phyloP scores from a whole-genome alignment of 108 stramenopile genomes.

The Pseudonitzschia multistriata region DNA sequence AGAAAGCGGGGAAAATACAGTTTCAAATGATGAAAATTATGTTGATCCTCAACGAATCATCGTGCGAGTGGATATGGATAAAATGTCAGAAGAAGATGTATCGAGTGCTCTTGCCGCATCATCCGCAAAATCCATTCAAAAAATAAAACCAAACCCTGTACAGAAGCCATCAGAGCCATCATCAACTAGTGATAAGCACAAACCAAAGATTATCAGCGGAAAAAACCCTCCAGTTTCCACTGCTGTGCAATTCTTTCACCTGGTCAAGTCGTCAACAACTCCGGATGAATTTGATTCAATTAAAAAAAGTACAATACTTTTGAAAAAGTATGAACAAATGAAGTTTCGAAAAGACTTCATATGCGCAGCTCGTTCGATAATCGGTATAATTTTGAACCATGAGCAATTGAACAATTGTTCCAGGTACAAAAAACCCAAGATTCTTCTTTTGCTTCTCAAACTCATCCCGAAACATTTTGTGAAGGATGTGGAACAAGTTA shows the following conservation, averaged over 20 bases:
- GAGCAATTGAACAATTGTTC: slow-evolving; percentile 21
- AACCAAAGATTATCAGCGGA: slow-evolving; percentile 9
- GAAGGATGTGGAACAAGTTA: slow-evolving; percentile 43
- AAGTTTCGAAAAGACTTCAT: slow-evolving; percentile 34
- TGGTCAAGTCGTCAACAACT: slow-evolving; percentile 17
- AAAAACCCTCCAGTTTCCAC: background rate
- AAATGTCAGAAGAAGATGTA: slow-evolving; percentile 2
- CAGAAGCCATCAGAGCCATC: background rate
- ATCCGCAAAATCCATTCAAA: background rate
- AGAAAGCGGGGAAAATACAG: background rate
- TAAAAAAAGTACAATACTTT: slow-evolving; percentile 52
- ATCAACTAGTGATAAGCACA: background rate
- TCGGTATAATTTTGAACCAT: slow-evolving; percentile 34
- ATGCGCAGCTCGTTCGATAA: slow-evolving; percentile 25
- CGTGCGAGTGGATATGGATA: slow-evolving; percentile 37
- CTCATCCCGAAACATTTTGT: slow-evolving; percentile 56
- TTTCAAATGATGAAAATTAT: slow-evolving; percentile 27
- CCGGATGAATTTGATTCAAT: slow-evolving; percentile 50
- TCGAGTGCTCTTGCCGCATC: background rate
- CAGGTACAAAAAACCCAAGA: slow-evolving; percentile 26
- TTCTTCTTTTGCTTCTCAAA: slow-evolving; percentile 56
- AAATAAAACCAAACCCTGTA: background rate
- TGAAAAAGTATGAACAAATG: slow-evolving; percentile 57
- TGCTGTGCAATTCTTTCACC: slow-evolving; percentile 28
- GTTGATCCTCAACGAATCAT: slow-evolving; percentile 49